Base-by-base conservation (phyloP, 805 yeast genomes). In the Wickerhamiella alocasiicola region DNA sequence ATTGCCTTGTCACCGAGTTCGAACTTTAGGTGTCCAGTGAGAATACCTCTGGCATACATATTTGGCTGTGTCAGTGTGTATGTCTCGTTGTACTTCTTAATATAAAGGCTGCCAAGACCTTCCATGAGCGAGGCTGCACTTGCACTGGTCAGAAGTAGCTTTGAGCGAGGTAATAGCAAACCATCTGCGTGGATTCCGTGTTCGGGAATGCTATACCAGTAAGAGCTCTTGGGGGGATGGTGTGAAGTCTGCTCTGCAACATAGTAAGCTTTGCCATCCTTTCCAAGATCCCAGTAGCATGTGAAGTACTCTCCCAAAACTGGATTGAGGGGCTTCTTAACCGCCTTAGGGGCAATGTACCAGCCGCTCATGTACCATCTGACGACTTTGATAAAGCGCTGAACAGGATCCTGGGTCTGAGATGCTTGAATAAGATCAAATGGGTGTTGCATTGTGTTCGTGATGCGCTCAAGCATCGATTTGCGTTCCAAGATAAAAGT, bases 301-400 rank as follows among this genome's bases (percentile, higher is more conserved):
- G 83, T 72, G 60, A 83, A 91, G 49, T 79, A 71, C 57, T 91
- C 98, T 23, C 97, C 96, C 19, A 91, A 57, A 5, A 91, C 84
- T 1, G 98, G 98, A 56, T 91, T 91, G 53, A 91, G 67, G 0
- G 98, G 98, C 60, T 91, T 91, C 59, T 91, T 91, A 12, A 91
- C 98, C 3, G 97, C 98, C 57, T 88, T 88, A 21, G 97, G 98
- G 1, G 96, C 91, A 57, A 91, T 91, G 56, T 91, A 96, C 97
- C 97, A 91, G 36, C 93, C 84, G 3, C 95, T 74, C 59, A 91
- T 67, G 58, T 91, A 91, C 95, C 95, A 88, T 54, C 76, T 74
- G 17, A 81, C 77, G 6, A 88, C 78, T 32, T 72, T 63, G 5
- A 83, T 55, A 52, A 91, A 87, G 44, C 97, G 70, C 43, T 73